Evolutionary conservation across 2,329 filamentous ascomycete species (phyloP), one percentile per base, ranked within the genome.

Genomic region (Dothistroma pini): DNA sequence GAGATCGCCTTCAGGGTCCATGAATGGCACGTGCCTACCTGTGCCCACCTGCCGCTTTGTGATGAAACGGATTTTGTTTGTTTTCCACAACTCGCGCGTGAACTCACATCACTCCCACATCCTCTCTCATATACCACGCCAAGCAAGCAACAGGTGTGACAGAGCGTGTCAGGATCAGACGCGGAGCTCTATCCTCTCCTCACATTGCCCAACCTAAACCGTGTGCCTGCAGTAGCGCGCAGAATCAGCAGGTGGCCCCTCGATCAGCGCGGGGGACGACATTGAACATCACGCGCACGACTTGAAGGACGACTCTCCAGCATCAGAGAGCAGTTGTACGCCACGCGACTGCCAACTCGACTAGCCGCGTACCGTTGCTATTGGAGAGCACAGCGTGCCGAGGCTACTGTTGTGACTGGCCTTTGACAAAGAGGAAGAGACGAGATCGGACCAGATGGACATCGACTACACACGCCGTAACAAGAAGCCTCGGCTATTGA

Each of bases 381-480:
- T n/a, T 9, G 9, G n/a, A n/a, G n/a, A 44, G 41, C 41, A 19
- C 41, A 44, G 41, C 41, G 9, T 4, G 41, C n/a, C 14, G 14
- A 44, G 41, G 5, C 41, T 5, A 14, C 14, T 44, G 41, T 19
- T 44, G 41, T 19, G n/a, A 44, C 41, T n/a, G n/a, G 41, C n/a
- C 56, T 34, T 22, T 34, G 14, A 50, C 7, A 34, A 48, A 22
- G 48, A 31, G 21, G 21, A 48, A 56, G 49, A 22, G 35, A 31
- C 35, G 25, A 68, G 66, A 61, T 59, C 64, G 56, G 35, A 44
- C 41, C n/a, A 44, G 16, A 66, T 83, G 75, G 84, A 88, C 71
- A 92, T 96, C 72, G 93, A 97, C 78, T 85, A 85, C 69, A 88
- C 82, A 70, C 87, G 93, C 75, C 90, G 93, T 75, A 97, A 97